Evolutionary conservation across 2,329 filamentous ascomycete genomes (phyloP).

Genomic region (Neonectria sp.): DNA sequence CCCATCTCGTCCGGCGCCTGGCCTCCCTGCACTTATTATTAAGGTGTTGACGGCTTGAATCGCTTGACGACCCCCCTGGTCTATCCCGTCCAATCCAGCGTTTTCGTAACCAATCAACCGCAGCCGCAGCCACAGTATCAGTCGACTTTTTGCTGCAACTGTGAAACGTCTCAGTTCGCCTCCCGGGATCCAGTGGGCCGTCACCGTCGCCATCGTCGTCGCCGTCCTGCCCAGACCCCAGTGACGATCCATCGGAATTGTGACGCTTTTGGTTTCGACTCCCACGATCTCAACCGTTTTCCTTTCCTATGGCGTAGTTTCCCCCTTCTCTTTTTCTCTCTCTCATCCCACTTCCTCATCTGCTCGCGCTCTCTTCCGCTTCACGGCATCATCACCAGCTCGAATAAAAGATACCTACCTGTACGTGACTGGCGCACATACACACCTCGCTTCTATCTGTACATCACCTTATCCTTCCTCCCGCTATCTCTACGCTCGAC

Average conservation of each 20-base stretch:
- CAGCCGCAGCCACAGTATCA: constrained; percentile 33
- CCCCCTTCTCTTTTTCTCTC: constrained; percentile 23
- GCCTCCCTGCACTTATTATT: neutral
- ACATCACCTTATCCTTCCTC: constrained; percentile 13
- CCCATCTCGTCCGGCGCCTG: neutral
- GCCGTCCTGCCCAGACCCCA: constrained; percentile 6
- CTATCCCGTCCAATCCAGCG: constrained; percentile 5
- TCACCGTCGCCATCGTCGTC: constrained; percentile 41
- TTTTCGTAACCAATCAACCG: constrained; percentile 39
- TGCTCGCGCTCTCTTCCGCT: constrained; percentile 10
- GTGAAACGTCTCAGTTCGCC: constrained; percentile 60
- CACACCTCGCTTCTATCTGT: constrained; percentile 22
- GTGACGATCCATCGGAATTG: constrained; percentile 34
- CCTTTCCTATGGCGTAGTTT: constrained; percentile 21
- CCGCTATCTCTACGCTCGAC: constrained; percentile 12
- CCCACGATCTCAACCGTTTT: constrained; percentile 29
- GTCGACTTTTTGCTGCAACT: constrained; percentile 54
- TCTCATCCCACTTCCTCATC: neutral
- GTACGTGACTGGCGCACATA: constrained; percentile 48
- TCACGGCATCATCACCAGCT: constrained; percentile 9
- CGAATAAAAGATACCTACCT: neutral
- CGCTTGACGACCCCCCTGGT: neutral
- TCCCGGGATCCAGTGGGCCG: constrained; percentile 35
- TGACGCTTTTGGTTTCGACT: constrained; percentile 49
- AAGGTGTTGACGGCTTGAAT: neutral